Conservation (phyloP, 2,329 filamentous ascomycete species). For the Verticillium albo-atrum region DNA sequence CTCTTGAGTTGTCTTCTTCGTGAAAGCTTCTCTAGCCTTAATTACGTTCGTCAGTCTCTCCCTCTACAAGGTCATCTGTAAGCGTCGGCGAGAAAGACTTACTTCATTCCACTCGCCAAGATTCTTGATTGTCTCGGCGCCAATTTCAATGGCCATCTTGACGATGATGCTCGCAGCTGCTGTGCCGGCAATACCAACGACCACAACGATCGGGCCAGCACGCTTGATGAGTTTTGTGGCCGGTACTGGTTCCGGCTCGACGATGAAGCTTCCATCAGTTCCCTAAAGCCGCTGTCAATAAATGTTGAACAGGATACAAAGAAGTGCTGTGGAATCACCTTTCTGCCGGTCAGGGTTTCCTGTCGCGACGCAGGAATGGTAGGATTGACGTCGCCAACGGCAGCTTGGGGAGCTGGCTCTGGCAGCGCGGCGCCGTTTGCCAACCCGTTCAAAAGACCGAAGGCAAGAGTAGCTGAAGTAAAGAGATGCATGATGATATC, state of each 20-base stretch:
- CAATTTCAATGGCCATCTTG: not conserved
- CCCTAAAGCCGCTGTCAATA: not conserved
- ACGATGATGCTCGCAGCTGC: not conserved
- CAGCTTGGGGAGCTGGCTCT: not conserved
- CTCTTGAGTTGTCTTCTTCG: conserved; percentile 9
- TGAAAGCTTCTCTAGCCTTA: conserved; percentile 13
- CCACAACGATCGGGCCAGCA: not conserved
- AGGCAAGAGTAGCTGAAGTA: not conserved
- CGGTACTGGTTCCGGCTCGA: not conserved
- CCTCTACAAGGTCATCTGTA: not conserved
- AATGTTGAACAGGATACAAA: not conserved
- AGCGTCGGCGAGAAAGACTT: not conserved
- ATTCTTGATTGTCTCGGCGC: not conserved
- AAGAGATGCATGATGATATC: not conserved
- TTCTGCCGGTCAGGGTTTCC: not conserved
- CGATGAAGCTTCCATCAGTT: not conserved
- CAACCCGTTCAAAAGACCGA: not conserved
- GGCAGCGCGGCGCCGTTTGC: not conserved
- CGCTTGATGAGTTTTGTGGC: not conserved
- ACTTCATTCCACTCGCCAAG: not conserved
- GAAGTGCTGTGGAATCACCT: not conserved
- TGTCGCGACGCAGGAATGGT: not conserved
- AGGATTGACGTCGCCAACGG: not conserved
- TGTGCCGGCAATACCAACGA: not conserved
- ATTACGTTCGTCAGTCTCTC: not conserved